Evolutionary conservation across 192 early-diverging fungal species (phyloP), one percentile per base, ranked within the genome.

Genomic region (Pilobolus umbonatus): DNA sequence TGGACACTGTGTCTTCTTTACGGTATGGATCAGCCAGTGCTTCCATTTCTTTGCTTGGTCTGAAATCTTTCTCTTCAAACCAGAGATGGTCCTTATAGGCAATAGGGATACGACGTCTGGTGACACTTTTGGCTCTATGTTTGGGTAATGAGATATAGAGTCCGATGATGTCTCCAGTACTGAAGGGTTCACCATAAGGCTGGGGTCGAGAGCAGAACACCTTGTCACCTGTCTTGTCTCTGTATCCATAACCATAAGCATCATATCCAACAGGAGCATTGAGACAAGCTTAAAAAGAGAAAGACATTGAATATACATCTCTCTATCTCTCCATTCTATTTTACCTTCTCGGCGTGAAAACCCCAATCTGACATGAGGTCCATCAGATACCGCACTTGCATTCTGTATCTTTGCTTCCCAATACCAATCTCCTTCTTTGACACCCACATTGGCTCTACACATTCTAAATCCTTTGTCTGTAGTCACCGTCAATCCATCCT

Each of bases 251-350:
- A 50, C 80, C 75, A 44, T 85, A 87, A 8, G 65, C 78, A 57
- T 87, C 85, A 61, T 80, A 84, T 3, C 85, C 85, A 34, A 85
- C 81, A 4, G 85, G 85, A 5, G 77, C 80, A 48, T 84, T 77
- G 26, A 85, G 46, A 35, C 74, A 77, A 1, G 79, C 81, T 82
- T 32, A 11, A 38, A 34, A 24, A 14, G 10, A 29, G 11, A 3
- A 29, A 2, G 5, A 10, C 10, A 34, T 65, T 17, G n/a, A n/a
- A n/a, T n/a, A n/a, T 50, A 26, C 22, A 25, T 15, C 66, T 43
- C 14, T 43, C 66, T 28, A n/a, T 26, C 4, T 31, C 10, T 49
- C 9, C 31, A 32, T 52, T 4, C 35, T 19, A 0, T 17, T 52
- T 24, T 71, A 84, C 80, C 82, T 76, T 87, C 82, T 31, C 84